Conservation (phyloP, 345 rosid genomes). For the Nasturtium officinale region DNA sequence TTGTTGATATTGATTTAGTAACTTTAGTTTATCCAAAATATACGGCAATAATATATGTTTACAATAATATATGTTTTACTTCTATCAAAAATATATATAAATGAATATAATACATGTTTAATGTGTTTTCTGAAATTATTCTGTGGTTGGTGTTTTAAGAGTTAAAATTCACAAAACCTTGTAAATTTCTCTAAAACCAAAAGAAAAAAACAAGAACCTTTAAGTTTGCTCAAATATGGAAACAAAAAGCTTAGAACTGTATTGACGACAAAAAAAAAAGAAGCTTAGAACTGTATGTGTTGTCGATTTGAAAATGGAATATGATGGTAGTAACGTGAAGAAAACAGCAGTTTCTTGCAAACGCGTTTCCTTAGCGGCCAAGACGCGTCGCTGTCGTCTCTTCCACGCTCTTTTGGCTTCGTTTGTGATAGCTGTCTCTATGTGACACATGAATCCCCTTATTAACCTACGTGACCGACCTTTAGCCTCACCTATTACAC, state of each 20-base stretch:
- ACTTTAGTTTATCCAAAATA: background rate
- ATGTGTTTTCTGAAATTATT: background rate
- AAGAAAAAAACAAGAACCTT: background rate
- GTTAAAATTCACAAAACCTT: background rate
- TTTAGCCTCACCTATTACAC: slow-evolving; percentile 30
- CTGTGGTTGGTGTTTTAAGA: slow-evolving; percentile 7
- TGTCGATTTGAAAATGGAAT: slow-evolving; percentile 36
- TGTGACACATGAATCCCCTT: slow-evolving; percentile 35
- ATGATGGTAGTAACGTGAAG: slow-evolving; percentile 40
- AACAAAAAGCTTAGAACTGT: no score
- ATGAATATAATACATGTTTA: background rate
- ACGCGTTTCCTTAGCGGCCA: slow-evolving; percentile 45
- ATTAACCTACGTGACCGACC: slow-evolving; percentile 35
- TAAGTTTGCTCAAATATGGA: no score
- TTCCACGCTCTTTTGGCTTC: slow-evolving; percentile 38
- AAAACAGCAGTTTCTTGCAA: slow-evolving; percentile 42
- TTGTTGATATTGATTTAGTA: background rate
- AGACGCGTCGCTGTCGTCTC: slow-evolving; percentile 43
- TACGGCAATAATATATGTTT: background rate
- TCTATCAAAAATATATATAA: no score
- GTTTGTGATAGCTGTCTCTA: slow-evolving; percentile 35
- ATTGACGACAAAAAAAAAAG: no score
- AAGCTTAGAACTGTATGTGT: background rate
- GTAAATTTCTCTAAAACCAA: background rate
- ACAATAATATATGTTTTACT: background rate